Conservation (phyloP, 2,329 filamentous ascomycete genomes). For the Endothia cerciana region DNA sequence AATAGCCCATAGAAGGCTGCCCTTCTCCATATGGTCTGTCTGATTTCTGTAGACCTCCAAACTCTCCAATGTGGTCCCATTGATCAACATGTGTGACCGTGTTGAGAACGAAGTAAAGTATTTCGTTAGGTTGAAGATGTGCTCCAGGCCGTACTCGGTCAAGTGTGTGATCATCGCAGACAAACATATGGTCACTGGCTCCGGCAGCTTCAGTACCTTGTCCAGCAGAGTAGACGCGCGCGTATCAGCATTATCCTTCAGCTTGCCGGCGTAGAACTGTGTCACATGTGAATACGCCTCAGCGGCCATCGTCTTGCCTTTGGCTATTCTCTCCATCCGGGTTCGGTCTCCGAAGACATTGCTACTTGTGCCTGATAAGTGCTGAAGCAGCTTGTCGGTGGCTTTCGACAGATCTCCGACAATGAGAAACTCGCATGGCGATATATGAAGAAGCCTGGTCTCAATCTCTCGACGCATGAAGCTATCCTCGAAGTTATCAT, state of each 20-base stretch:
- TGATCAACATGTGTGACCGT: conserved; percentile 92
- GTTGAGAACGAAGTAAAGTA: conserved; percentile 97
- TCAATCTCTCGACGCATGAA: conserved; percentile 98
- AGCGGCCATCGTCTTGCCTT: conserved; percentile 78
- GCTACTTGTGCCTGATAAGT: conserved; percentile 85
- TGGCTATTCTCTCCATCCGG: conserved; percentile 78
- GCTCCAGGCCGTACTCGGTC: conserved; percentile 87
- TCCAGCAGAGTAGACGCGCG: conserved; percentile 72
- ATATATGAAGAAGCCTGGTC: conserved; percentile 91
- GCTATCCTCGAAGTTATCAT: conserved; percentile 94
- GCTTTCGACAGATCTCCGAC: conserved; percentile 88
- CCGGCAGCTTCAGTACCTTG: conserved; percentile 82
- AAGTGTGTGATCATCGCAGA: conserved; percentile 96
- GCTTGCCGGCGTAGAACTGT: conserved; percentile 87
- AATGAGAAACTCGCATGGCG: conserved; percentile 92
- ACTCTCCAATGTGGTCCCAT: conserved; percentile 91
- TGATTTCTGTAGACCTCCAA: conserved; percentile 95
- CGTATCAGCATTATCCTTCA: conserved; percentile 65
- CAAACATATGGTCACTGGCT: conserved; percentile 86
- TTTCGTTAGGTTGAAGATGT: conserved; percentile 94
- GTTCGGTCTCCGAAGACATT: conserved; percentile 93
- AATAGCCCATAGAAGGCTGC: conserved; percentile 93
- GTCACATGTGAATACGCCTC: conserved; percentile 89
- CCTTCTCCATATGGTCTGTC: conserved; percentile 82
- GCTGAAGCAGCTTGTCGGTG: conserved; percentile 88